These are phyloP conservation scores for Saturnispora serradocipensis DNA, from an alignment of 805 yeast genomes.

Conservation along the genomic window DNA sequence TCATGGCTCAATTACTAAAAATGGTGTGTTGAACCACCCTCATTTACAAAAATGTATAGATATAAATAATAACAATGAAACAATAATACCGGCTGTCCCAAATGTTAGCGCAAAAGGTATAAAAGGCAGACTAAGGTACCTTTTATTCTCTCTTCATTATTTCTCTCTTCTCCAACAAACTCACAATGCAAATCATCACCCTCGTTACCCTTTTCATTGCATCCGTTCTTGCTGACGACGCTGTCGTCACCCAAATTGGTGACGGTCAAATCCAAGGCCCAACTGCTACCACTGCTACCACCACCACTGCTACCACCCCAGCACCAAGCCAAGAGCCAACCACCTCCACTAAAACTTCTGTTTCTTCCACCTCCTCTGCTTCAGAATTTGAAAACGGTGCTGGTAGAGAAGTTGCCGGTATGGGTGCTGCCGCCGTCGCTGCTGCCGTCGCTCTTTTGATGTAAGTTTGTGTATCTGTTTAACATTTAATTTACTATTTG, in stretches of 20 bases:
- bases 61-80: background rate
- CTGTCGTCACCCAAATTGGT: conserved; percentile 44
- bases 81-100: background rate
- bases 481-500: background rate
- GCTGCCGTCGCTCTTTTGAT: conserved; percentile 25
- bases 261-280: conserved; percentile 52
- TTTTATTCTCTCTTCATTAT: no score
- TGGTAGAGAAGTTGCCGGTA: conserved; percentile 17
- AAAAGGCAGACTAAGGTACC: background rate
- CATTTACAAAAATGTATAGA: background rate
- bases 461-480: conserved; percentile 10
- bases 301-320: conserved; percentile 24
- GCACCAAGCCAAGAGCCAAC: conserved; percentile 38
- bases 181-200: conserved; percentile 16
- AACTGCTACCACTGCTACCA: conserved; percentile 3
- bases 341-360: conserved; percentile 8
- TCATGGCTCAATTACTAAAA: background rate
- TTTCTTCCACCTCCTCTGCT: conserved; percentile 8
- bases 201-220: conserved; percentile 18
- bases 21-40: background rate
- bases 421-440: conserved; percentile 22
- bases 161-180: no score
- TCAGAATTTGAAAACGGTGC: conserved; percentile 18
- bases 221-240: conserved; percentile 27
- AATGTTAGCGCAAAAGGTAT: background rate